phyloP scores from a whole-genome alignment of 257 asterid genomes.

The Gentiana dahurica region DNA sequence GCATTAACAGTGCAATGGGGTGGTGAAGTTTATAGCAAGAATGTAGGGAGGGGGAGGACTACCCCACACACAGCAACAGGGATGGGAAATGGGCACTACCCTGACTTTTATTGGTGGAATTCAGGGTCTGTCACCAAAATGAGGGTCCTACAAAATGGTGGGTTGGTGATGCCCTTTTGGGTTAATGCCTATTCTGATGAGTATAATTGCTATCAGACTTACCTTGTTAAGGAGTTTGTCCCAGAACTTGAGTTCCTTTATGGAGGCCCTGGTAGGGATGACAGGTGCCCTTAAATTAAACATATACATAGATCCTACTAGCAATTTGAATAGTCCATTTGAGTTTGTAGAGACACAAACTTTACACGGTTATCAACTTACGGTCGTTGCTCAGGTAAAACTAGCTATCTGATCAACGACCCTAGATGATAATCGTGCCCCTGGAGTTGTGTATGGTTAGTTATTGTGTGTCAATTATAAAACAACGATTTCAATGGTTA shows the following conservation, averaged over 20 bases:
- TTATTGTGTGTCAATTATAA: too few relatives aligned
- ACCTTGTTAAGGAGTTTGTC: slow-evolving; percentile 27
- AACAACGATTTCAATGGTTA: too few relatives aligned
- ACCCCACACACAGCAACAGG: slow-evolving; percentile 41
- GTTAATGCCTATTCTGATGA: slow-evolving; percentile 34
- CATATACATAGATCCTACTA: background rate
- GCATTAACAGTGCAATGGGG: slow-evolving; percentile 62
- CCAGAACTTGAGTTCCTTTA: slow-evolving; percentile 56
- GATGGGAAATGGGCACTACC: slow-evolving; percentile 51
- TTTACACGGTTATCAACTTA: too few relatives aligned
- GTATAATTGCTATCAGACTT: slow-evolving; percentile 33
- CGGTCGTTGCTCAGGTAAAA: too few relatives aligned
- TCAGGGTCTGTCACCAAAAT: slow-evolving; percentile 43
- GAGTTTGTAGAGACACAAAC: too few relatives aligned
- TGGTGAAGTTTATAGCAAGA: slow-evolving; percentile 59
- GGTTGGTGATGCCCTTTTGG: slow-evolving; percentile 29
- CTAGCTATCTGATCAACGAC: too few relatives aligned
- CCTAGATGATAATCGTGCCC: too few relatives aligned
- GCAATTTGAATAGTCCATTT: too few relatives aligned
- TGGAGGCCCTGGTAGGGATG: slow-evolving; percentile 60
- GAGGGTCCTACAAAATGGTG: slow-evolving; percentile 29
- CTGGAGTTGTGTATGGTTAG: too few relatives aligned
- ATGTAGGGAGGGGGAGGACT: slow-evolving; percentile 14
- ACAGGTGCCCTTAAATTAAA: slow-evolving; percentile 23
- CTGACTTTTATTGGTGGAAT: slow-evolving; percentile 7